These are phyloP conservation scores for Chaetomiaceae sp. DNA, from an alignment of 2,329 filamentous ascomycete genomes.

Conservation along the genomic window DNA sequence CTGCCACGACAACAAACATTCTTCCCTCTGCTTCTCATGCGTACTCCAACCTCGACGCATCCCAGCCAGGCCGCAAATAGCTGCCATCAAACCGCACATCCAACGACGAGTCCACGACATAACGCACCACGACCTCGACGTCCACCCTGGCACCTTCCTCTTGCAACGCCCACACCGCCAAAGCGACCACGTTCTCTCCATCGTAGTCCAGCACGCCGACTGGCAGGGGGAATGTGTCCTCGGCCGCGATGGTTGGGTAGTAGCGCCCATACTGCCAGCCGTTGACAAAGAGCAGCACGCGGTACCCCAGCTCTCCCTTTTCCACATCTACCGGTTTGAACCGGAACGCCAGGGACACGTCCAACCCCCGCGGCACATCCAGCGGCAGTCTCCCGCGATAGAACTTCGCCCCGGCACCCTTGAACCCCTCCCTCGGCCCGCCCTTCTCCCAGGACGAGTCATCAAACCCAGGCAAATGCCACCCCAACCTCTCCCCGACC, in stretches of 20 bases:
- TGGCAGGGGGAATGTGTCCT: conserved; percentile 6
- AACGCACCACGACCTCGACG: conserved; percentile 5
- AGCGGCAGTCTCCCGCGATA: conserved; percentile 1
- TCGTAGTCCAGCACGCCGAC: conserved; percentile 3
- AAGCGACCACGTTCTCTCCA: background rate
- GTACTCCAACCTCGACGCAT: background rate
- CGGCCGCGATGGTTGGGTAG: conserved; percentile 1
- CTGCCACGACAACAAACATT: background rate
- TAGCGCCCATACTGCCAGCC: conserved; percentile 10
- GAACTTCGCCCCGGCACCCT: conserved; percentile 1
- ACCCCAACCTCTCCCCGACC: conserved; percentile 3
- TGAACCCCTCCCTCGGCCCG: background rate
- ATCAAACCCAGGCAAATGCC: conserved; percentile 4
- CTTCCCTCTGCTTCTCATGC: background rate
- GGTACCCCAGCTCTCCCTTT: background rate
- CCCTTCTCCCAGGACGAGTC: background rate
- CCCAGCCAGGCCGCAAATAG: conserved; percentile 5
- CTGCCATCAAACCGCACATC: conserved; percentile 3
- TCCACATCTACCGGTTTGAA: background rate
- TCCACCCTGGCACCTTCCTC: conserved; percentile 1
- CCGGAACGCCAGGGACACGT: conserved; percentile 1
- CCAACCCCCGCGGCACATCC: background rate
- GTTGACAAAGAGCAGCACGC: conserved; percentile 8
- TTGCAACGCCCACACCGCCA: conserved; percentile 8
- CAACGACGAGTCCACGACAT: conserved; percentile 4